Base-by-base conservation (phyloP, 768 basidiomycete species). In the Suillus cothurnatus region DNA sequence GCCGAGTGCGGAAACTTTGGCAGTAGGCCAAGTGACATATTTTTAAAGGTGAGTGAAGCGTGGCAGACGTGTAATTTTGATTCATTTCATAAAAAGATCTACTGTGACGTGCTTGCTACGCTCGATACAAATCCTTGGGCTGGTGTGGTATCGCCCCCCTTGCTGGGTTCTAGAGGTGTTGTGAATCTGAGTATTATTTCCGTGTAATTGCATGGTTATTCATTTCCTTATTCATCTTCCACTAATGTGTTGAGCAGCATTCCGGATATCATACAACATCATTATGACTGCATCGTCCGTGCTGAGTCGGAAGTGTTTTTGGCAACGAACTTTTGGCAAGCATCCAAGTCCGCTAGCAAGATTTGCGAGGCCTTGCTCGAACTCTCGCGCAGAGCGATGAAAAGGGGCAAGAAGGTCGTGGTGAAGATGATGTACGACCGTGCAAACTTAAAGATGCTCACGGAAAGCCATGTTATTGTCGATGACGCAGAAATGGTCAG, bases 221-320 rank as follows among this genome's bases (percentile, higher is more conserved):
- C n/a, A n/a, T 17, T 7, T 55, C 15, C 31, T 31, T 31, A 11
- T 36, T 32, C 6, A 31, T 56, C 2, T 32, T 60, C 50, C 26
- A 23, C 69, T 71, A 9, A 74, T 43, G 17, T 26, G 15, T 61
- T 61, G 43, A 64, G 9, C 65, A 86, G 83, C 50, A 87, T 90
- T 53, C 88, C 90, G 0, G 90, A 91, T 69, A 91, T 91, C 68
- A 88, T 90, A 82, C 81, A 83, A 61, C 90, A 91, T 70, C 88
- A 89, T 76, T 80, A 83, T 23, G 84, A 87, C 57, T 79, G 85
- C 57, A 89, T 91, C 61, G 81, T 87, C 28, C 77, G 80, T 36
- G 89, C 89, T 11, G 77, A 88, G 69, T 78, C 84, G 45, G 89
- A 91, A 76, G 82, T 91, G 19, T 80, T 91, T 67, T 77, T 91